Conservation (phyloP, 2,329 filamentous ascomycete species). For the Acrodontium crateriforme region DNA sequence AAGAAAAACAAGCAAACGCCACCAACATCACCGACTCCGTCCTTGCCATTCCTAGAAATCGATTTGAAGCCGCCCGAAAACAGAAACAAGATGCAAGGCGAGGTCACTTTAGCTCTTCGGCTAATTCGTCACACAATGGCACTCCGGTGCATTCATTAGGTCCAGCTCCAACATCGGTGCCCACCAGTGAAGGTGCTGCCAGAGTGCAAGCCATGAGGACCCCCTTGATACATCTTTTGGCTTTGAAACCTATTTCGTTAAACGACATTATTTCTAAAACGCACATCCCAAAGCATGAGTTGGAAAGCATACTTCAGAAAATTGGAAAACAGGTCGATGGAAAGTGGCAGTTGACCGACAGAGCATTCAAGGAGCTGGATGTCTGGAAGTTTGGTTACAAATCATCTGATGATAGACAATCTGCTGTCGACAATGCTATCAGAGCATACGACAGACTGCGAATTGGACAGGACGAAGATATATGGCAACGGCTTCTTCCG, state of each 20-base stretch:
- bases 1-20: conserved; percentile 45
- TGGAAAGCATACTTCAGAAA: conserved; percentile 34
- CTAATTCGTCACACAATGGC: conserved; percentile 24
- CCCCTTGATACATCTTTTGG: conserved; percentile 40
- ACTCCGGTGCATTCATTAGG: conserved; percentile 4
- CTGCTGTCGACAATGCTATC: conserved; percentile 48
- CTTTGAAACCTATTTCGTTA: conserved; percentile 34
- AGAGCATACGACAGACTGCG: conserved; percentile 49
- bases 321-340: conserved; percentile 38
- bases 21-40: conserved; percentile 22
- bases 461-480: conserved; percentile 43
- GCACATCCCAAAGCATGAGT: conserved; percentile 35
- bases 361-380: conserved; percentile 47
- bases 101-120: conserved; percentile 25
- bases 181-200: conserved; percentile 19
- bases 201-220: conserved; percentile 30
- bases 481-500: conserved; percentile 49
- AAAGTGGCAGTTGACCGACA: conserved; percentile 43
- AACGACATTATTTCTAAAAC: conserved; percentile 35
- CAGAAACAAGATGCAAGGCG: conserved; percentile 14
- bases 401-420: conserved; percentile 40
- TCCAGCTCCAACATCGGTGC: conserved; percentile 27
- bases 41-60: conserved; percentile 21
- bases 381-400: conserved; percentile 48
- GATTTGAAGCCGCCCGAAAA: conserved; percentile 18